Percentiles rank a stretch among this genome's conserved stretches.
Evolutionary conservation across 2,329 filamentous ascomycete species (phyloP).

Genomic region (Dryadomyces sulphureus): DNA sequence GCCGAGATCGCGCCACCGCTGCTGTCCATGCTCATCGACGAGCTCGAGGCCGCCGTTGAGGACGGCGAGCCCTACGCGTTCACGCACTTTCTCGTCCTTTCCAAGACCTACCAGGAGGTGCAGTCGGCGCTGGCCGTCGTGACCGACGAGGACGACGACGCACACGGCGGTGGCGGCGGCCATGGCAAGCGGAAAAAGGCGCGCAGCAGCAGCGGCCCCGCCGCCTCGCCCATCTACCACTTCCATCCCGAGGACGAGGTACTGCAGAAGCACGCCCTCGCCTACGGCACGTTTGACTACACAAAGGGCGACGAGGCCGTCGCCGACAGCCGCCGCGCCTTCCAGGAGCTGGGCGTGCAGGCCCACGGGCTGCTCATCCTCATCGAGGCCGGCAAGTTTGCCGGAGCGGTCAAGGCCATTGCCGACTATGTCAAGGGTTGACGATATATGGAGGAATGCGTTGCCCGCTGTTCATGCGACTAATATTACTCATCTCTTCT

Average conservation of each 20-base stretch:
- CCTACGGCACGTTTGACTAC: slow-evolving; percentile 58
- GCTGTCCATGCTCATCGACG: slow-evolving; percentile 87
- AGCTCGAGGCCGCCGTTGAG: slow-evolving; percentile 75
- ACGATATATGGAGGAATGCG: slow-evolving; percentile 4
- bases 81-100: slow-evolving; percentile 81
- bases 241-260: slow-evolving; percentile 96
- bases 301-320: slow-evolving; percentile 67
- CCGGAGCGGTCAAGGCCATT: slow-evolving; percentile 60
- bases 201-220: slow-evolving; percentile 21
- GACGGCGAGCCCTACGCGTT: slow-evolving; percentile 89
- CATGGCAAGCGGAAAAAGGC: slow-evolving; percentile 37
- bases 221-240: slow-evolving; percentile 53
- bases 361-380: slow-evolving; percentile 73
- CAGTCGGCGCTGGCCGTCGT: slow-evolving; percentile 47
- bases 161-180: slow-evolving; percentile 37
- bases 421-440: slow-evolving; percentile 53
- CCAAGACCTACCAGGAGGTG: slow-evolving; percentile 85
- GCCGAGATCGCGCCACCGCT: slow-evolving; percentile 81
- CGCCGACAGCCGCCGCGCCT: slow-evolving; percentile 84
- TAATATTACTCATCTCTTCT: too few species aligned
- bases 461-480: too few species aligned
- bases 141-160: slow-evolving; percentile 39
- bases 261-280: slow-evolving; percentile 60
- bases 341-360: slow-evolving; percentile 83
- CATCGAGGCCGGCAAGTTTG: slow-evolving; percentile 67